Evolutionary conservation across 140 eudicot genomes (phyloP).

Genomic region (Anethum foeniculum): DNA sequence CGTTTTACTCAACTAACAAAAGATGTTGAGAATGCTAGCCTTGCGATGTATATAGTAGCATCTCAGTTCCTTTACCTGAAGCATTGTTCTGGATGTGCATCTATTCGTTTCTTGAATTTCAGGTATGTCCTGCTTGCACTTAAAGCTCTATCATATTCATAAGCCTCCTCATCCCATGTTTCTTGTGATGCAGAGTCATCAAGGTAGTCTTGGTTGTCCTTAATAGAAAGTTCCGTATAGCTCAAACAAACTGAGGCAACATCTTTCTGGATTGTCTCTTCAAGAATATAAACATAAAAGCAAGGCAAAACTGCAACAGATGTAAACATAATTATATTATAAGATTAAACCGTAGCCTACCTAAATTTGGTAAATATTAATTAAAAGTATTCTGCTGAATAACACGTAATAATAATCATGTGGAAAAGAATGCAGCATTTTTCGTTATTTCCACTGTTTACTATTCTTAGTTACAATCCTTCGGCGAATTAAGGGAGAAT

Average conservation of each 20-base stretch:
- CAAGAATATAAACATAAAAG: constrained; percentile 58
- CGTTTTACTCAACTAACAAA: neutral
- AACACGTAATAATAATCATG: neutral
- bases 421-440: neutral
- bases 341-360: constrained; percentile 10
- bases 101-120: constrained; percentile 90
- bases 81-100: constrained; percentile 82
- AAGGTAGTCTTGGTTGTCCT: constrained; percentile 30
- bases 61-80: constrained; percentile 42
- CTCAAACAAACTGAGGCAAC: constrained; percentile 33
- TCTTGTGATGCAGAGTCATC: constrained; percentile 45
- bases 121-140: constrained; percentile 92
- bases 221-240: constrained; percentile 22
- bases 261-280: constrained; percentile 42
- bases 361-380: neutral
- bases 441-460: neutral
- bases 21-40: neutral
- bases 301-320: constrained; percentile 76
- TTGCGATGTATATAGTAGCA: neutral
- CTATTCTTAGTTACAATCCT: neutral
- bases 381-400: neutral
- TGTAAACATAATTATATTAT: neutral
- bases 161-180: constrained; percentile 75
- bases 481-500: neutral
- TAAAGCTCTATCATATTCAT: constrained; percentile 77